A percentile compares a stretch with the other conserved stretches of the same genome.
These are phyloP conservation scores for Populus ilicifolia DNA, from an alignment of 345 rosid species.

Conservation along the genomic window DNA sequence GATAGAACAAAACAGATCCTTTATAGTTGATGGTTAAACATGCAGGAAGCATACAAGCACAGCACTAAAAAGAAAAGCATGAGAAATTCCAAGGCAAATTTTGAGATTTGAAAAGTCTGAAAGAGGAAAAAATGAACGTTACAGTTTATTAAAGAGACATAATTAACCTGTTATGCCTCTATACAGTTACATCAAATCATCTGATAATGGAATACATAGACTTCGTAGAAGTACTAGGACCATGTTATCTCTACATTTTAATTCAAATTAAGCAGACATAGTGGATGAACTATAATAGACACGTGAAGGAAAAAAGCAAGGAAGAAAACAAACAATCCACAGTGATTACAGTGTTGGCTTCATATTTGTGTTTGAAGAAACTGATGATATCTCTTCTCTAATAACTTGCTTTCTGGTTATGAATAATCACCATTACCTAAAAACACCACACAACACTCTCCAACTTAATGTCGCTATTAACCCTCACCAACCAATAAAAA, in stretches of 20 bases:
- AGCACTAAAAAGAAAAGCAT: background rate
- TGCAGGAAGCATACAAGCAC: constrained; percentile 7
- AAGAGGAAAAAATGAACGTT: background rate
- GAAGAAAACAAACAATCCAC: background rate
- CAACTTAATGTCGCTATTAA: background rate
- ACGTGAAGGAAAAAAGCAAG: background rate
- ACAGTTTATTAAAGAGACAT: background rate
- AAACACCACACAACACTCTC: background rate
- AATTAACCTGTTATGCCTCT: background rate
- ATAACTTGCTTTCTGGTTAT: background rate
- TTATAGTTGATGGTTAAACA: background rate
- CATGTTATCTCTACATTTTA: background rate
- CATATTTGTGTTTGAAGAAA: background rate
- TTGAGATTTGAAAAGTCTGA: background rate
- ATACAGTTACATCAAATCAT: background rate
- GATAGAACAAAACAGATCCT: constrained; percentile 21
- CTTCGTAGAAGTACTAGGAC: background rate
- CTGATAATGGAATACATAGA: background rate
- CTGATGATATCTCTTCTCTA: background rate
- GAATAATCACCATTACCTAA: background rate
- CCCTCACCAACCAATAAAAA: background rate
- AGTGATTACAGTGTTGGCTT: background rate
- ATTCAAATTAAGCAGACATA: background rate
- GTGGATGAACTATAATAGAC: background rate
- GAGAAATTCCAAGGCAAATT: background rate